Evolutionary conservation across 164 flowering plant species (phyloP), one percentile per base, ranked within the genome.

Genomic region (Aristolochia contorta): DNA sequence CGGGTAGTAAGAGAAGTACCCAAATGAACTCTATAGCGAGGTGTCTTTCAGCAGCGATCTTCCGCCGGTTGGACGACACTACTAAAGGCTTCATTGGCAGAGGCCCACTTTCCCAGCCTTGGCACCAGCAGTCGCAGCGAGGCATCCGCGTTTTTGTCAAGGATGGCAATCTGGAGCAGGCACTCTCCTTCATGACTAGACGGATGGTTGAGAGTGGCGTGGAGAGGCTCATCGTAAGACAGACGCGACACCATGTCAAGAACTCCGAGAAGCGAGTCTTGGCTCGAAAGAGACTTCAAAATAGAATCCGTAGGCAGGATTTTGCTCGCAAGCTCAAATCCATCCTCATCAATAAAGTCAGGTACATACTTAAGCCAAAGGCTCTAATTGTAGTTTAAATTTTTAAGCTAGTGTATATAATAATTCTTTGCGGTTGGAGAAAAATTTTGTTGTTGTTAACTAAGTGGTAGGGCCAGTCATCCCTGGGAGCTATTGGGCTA

Each of bases 341-440:
- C 60, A 86, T 89, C 37, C 89, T 89, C 71, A 33, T 75, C 71
- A 79, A 81, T 74, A 89, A 89, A 84, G 86, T 89, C 91, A 83
- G 97, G 97, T 86, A 78, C 25, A 1, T 10, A 6, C 7, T n/a
- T 37, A 7, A 37, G 12, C 12, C 7, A 37, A 37, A 37, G 12
- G 12, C 43, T 10, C 43, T 37, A 37, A 37, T 37, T 37, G 1
- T 10, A 6, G 9, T 37, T 10, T 8, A 37, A 10, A 3, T 37
- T 4, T 37, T 37, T 32, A 37, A 37, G 12, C 10, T 37, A n/a
- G 43, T 37, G 9, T 10, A 37, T 8, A 3, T 37, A 10, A 37
- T 3, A 37, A 6, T 37, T 37, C 43, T 37, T 37, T 37, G 43
- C 43, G 43, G 9, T 8, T 7, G 43, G 12, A 37, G 43, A 37